Evolutionary conservation across 139 green algal genomes (phyloP), one percentile per base, ranked within the genome.

Genomic region (Limnomonas spitsbergensis): DNA sequence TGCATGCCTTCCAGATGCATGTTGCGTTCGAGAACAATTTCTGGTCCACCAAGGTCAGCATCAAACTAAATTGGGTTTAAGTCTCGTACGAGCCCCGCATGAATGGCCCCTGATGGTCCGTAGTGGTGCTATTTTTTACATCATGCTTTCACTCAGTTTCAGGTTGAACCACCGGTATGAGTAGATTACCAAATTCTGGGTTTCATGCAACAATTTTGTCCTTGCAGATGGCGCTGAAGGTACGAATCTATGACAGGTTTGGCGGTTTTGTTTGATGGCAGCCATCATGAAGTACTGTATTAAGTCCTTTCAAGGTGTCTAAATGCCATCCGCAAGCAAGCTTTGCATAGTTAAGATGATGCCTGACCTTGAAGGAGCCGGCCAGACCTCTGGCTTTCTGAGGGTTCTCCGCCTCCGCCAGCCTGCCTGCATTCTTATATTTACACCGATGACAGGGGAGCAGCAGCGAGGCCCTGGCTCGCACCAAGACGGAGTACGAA

Each of bases 11-110:
- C n/a, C 66, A 81, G 76, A 39, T 81, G 2, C 76, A 81, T 39
- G 36, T 54, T 61, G 68, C 67, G 3, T 94, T 84, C 67, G 91
- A 95, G 73, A 82, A 93, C 47, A 89, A 92, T 82, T 94, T 95
- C 67, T 95, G 91, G 91, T 52, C 68, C 20, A 89, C 88, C 38
- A 91, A 89, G 81, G 87, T 89, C 24, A 47, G 36, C 42, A 69
- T 32, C 7, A 4, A 4, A 27, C 26, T 35, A 35, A n/a, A n/a
- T n/a, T n/a, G n/a, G n/a, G n/a, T n/a, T n/a, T n/a, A n/a, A n/a
- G n/a, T n/a, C n/a, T n/a, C n/a, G n/a, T n/a, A n/a, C n/a, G n/a
- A n/a, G n/a, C n/a, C n/a, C n/a, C n/a, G n/a, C n/a, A n/a, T n/a
- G n/a, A n/a, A n/a, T n/a, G n/a, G n/a, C n/a, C n/a, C n/a, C n/a